Percentiles rank a stretch among this genome's conserved stretches.
Conservation (phyloP, 495 filamentous ascomycete genomes). For the Neurospora tetraspora region DNA sequence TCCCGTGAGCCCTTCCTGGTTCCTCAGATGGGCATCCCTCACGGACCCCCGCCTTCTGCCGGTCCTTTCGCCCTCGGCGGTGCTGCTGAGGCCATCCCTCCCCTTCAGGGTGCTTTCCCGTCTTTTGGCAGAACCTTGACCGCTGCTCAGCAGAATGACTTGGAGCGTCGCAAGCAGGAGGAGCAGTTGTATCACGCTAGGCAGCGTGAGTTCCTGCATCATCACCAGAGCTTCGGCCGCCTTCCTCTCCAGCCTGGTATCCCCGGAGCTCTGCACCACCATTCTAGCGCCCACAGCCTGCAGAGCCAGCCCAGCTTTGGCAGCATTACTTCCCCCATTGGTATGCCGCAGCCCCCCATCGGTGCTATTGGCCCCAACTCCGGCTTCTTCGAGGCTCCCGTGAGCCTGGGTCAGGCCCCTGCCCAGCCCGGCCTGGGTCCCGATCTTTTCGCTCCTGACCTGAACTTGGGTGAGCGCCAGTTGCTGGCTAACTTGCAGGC, state of each 20-base stretch:
- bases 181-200: conserved; percentile 94
- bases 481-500: conserved; percentile 30
- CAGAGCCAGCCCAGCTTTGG: conserved; percentile 94
- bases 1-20: conserved; percentile 95
- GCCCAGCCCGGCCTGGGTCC: conserved; percentile 11
- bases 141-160: conserved; percentile 92
- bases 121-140: conserved; percentile 97
- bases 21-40: conserved; percentile 87
- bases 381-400: conserved; percentile 61
- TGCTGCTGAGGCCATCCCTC: conserved; percentile 67
- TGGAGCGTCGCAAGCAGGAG: conserved; percentile 93
- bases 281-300: conserved; percentile 86
- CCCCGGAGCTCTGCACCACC: conserved; percentile 70
- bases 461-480: conserved; percentile 30
- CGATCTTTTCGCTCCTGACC: conserved; percentile 41
- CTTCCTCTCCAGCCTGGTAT: conserved; percentile 61
- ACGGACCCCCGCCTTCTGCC: conserved; percentile 52
- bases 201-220: conserved; percentile 69
- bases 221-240: conserved; percentile 44
- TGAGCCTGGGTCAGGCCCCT: conserved; percentile 13
- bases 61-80: conserved; percentile 37
- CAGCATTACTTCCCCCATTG: conserved; percentile 78
- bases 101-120: conserved; percentile 90
- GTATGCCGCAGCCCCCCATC: conserved; percentile 62
- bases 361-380: conserved; percentile 39